Base-by-base conservation (phyloP, 306 rosid species). In the Leucaena leucocephala region DNA sequence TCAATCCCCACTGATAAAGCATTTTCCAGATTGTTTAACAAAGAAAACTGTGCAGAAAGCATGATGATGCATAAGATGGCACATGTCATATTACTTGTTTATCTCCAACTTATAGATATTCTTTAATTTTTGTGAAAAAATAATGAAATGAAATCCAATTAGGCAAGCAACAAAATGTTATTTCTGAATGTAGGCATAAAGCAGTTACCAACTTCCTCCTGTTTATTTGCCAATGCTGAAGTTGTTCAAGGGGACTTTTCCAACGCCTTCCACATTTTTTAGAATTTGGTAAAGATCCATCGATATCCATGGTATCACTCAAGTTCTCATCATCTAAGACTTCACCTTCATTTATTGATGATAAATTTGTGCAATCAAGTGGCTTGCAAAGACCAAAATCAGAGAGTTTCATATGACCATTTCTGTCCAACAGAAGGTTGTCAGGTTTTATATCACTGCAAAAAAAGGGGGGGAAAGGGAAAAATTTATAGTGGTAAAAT, bases 351-450 rank as follows among this genome's bases (percentile, higher is more conserved):
- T 73, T 86, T 74, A 93, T 91, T 63, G 95, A 76, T 77, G 92
- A 91, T 48, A 93, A 85, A 81, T 80, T 84, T 75, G 91, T 77
- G 90, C 97, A 91, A 84, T 93, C 93, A 48, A 91, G 97, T 79
- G 98, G 98, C 85, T 93, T 93, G 90, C 98, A 93, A 68, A 93
- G 97, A 82, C 98, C 98, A 75, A 93, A 93, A 88, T 93, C 98
- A 59, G 98, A 27, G 27, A 93, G 93, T 83, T 87, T 93, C 95
- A 90, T 91, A 81, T 93, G 97, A 81, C 98, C 98, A 57, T 73
- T 78, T 84, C 83, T 82, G 90, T 93, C 97, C 85, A 93, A 67
- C 34, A 93, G 88, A 87, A 93, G 98, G 84, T 93, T 93, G 87
- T 93, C 98, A 34, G 98, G 98, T 88, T 93, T 93, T 88, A 93